Evolutionary conservation across 1,284 basidiomycete genomes (phyloP).

Genomic region (Cystobasidium pallidum): DNA sequence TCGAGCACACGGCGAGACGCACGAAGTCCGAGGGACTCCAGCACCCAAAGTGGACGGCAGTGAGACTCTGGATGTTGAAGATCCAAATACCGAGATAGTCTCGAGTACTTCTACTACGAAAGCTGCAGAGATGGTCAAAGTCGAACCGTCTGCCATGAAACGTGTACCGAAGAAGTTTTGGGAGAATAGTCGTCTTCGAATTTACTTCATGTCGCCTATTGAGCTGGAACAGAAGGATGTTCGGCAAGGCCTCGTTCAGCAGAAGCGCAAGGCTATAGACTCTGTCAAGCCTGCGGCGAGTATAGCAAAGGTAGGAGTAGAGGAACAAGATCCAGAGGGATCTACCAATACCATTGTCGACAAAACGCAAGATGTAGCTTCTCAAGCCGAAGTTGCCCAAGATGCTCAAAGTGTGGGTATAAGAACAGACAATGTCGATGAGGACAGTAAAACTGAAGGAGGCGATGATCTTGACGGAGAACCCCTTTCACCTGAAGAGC

Average conservation of each 20-base stretch:
- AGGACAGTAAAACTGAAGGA: background rate
- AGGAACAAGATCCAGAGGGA: background rate
- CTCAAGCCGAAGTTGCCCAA: background rate
- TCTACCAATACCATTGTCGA: background rate
- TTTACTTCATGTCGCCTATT: constrained; percentile 53
- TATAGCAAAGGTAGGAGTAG: too few relatives aligned
- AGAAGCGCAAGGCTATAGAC: background rate
- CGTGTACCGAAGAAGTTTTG: constrained; percentile 42
- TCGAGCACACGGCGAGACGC: background rate
- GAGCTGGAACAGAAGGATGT: constrained; percentile 34
- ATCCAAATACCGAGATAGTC: background rate
- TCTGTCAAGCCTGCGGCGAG: background rate
- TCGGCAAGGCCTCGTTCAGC: constrained; percentile 16
- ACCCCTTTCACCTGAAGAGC: background rate
- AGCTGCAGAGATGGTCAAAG: background rate
- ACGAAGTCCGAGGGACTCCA: background rate
- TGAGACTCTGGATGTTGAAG: background rate
- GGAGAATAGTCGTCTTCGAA: constrained; percentile 52
- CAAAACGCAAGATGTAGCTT: background rate
- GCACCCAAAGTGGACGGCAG: background rate
- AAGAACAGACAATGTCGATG: background rate
- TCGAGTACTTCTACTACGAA: background rate
- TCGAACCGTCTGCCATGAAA: background rate
- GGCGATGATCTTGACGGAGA: constrained; percentile 18
- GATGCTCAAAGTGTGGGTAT: background rate